phyloP scores from a whole-genome alignment of 148 eudicot genomes.

The Cornus florida region DNA sequence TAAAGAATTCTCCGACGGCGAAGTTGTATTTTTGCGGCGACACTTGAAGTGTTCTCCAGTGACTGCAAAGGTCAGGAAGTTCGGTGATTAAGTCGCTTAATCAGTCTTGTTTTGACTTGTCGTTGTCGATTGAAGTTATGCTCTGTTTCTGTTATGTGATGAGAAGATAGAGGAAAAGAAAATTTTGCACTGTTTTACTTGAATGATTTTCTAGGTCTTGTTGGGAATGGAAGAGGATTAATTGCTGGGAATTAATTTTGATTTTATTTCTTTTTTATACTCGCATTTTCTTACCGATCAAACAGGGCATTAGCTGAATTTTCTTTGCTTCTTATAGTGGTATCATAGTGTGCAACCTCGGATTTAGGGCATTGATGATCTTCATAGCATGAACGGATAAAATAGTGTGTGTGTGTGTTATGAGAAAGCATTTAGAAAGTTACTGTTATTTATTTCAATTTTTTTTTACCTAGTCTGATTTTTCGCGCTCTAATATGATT shows the following conservation, averaged over 20 bases:
- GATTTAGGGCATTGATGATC: too few species aligned
- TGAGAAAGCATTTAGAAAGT: too few species aligned
- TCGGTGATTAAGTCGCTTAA: not conserved
- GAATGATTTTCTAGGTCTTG: not conserved
- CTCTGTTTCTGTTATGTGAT: constrained; percentile 8
- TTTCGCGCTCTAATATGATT: too few species aligned
- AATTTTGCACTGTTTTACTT: not conserved
- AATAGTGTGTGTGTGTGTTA: too few species aligned
- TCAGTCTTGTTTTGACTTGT: not conserved
- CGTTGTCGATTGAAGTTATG: not conserved
- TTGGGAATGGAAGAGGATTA: not conserved
- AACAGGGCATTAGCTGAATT: not conserved
- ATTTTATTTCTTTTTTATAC: not conserved
- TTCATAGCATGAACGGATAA: too few species aligned
- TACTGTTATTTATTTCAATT: too few species aligned
- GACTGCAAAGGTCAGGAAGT: not conserved
- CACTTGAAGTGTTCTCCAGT: not conserved
- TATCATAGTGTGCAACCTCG: too few species aligned
- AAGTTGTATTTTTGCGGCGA: constrained; percentile 1
- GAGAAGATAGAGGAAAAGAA: constrained; percentile 1
- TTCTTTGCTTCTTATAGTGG: not conserved
- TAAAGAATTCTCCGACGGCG: not conserved
- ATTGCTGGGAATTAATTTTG: not conserved
- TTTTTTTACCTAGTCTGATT: too few species aligned
- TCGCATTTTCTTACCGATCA: not conserved